Base-by-base conservation (phyloP, 1,284 basidiomycete genomes). In the Apiotrichum brassicae region DNA sequence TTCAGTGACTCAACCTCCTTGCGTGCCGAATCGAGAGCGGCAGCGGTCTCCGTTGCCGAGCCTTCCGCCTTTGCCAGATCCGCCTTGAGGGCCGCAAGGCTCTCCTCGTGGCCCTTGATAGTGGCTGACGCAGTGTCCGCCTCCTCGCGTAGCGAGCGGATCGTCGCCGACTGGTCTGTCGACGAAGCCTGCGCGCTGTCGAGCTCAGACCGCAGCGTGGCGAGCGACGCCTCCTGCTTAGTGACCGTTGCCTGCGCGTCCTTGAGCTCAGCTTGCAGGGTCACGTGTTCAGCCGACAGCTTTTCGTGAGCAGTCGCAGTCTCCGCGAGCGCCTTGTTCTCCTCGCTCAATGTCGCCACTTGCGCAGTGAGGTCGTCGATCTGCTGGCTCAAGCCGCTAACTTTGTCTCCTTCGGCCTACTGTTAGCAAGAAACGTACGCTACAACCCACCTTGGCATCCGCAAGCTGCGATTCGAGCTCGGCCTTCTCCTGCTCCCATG, bases 401-500 rank as follows among this genome's bases (percentile, higher is more conserved):
- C 48, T 35, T 53, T 49, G 18, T 39, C 45, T 4, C 48, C 50
- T 12, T 47, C 37, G 18, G 36, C 33, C 54, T 56, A 7, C 2
- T 20, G 35, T 52, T 20, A 52, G 50, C 34, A 8, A 9, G 1
- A 4, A 7, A 6, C 20, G 3, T 11, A 23, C 18, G 30, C 22
- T 11, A 19, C 6, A 7, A 54, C 61, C 28, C 48, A 63, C 62
- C 44, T 57, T 57, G 8, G 48, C 44, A 26, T 59, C 57, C 45
- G 54, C 55, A 11, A 60, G 43, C 49, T 60, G 43, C 11, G 39
- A 51, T 37, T 64, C 61, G 38, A 65, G 50, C 39, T 63, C 61
- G 16, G 25, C 46, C 22, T 50, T 52, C 12, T 46, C 25, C 51
- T 57, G 63, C 28, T 65, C 64, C 63, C 61, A 63, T 3, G 34